Conservation (phyloP, 2,329 filamentous ascomycete species). For the Neoscytalidium dimidiatum region DNA sequence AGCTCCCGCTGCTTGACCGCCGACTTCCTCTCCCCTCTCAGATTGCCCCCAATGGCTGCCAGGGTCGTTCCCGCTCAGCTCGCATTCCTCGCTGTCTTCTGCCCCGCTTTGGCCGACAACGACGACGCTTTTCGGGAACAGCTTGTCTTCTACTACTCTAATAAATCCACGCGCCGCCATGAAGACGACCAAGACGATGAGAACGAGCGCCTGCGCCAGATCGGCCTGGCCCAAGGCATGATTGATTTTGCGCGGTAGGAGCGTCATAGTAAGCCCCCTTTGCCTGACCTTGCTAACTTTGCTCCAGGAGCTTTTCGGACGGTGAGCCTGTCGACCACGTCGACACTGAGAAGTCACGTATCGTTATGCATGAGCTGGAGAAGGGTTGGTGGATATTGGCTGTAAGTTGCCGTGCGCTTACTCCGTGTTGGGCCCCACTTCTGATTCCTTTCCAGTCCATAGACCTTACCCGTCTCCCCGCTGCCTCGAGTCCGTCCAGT, state of each 20-base stretch:
- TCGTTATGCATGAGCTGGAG: constrained; percentile 86
- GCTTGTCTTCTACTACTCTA: constrained; percentile 88
- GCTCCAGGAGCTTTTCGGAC: constrained; percentile 72
- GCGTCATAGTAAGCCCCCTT: constrained; percentile 18
- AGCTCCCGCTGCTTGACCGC: neutral
- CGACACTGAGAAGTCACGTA: constrained; percentile 85
- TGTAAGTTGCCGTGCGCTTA: constrained; percentile 55
- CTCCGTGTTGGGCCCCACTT: neutral
- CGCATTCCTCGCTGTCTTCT: constrained; percentile 92
- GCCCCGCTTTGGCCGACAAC: constrained; percentile 73
- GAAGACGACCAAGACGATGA: constrained; percentile 60
- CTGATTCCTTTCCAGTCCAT: constrained; percentile 60
- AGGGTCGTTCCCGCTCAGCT: constrained; percentile 75
- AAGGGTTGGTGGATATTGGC: constrained; percentile 93
- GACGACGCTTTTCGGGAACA: constrained; percentile 77
- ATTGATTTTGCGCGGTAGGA: constrained; percentile 76
- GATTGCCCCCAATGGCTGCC: constrained; percentile 22
- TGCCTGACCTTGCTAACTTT: constrained; percentile 21
- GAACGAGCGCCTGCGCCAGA: constrained; percentile 87
- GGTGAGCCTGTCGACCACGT: constrained; percentile 77
- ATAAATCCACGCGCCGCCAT: constrained; percentile 34
- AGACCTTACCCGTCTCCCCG: constrained; percentile 74
- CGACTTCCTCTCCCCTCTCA: neutral
- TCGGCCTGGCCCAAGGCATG: constrained; percentile 96
- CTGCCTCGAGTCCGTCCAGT: constrained; percentile 30